Conservation (phyloP, 495 filamentous ascomycete species). For the Xylaria intraflava region DNA sequence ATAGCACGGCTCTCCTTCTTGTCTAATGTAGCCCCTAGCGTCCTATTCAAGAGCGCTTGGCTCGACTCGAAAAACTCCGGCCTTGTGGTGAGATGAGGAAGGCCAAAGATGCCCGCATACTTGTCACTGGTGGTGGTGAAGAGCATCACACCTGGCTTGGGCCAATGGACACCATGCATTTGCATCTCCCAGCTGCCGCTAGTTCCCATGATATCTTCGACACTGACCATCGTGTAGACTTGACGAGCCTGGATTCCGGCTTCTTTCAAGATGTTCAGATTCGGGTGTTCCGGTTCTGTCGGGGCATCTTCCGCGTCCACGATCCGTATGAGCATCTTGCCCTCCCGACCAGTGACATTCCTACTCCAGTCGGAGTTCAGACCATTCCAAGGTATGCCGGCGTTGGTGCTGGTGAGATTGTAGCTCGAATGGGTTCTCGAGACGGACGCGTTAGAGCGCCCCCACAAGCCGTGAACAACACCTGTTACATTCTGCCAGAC, state of each 20-base stretch:
- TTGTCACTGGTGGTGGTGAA: slow-evolving; percentile 87
- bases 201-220: slow-evolving; percentile 61
- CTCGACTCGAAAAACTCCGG: slow-evolving; percentile 59
- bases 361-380: slow-evolving; percentile 49
- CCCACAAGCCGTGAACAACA: slow-evolving; percentile 68
- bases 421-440: slow-evolving; percentile 31
- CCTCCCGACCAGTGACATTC: slow-evolving; percentile 60
- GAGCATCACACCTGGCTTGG: slow-evolving; percentile 64
- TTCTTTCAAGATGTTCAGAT: slow-evolving; percentile 17
- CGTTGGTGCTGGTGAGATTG: slow-evolving; percentile 43
- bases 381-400: slow-evolving; percentile 34
- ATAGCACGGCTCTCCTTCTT: slow-evolving; percentile 48
- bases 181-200: slow-evolving; percentile 68
- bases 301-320: slow-evolving; percentile 39
- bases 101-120: slow-evolving; percentile 77
- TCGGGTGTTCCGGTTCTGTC: slow-evolving; percentile 21
- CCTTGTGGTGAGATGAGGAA: slow-evolving; percentile 75
- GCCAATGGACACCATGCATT: slow-evolving; percentile 78
- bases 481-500: slow-evolving; percentile 81
- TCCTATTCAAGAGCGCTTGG: slow-evolving; percentile 61
- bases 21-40: slow-evolving; percentile 59
- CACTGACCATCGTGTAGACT: slow-evolving; percentile 56
- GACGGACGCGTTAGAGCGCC: slow-evolving; percentile 44
- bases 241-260: slow-evolving; percentile 42
- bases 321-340: slow-evolving; percentile 45